phyloP scores from a whole-genome alignment of 1,284 basidiomycete species.

The Leccinum insigne region DNA sequence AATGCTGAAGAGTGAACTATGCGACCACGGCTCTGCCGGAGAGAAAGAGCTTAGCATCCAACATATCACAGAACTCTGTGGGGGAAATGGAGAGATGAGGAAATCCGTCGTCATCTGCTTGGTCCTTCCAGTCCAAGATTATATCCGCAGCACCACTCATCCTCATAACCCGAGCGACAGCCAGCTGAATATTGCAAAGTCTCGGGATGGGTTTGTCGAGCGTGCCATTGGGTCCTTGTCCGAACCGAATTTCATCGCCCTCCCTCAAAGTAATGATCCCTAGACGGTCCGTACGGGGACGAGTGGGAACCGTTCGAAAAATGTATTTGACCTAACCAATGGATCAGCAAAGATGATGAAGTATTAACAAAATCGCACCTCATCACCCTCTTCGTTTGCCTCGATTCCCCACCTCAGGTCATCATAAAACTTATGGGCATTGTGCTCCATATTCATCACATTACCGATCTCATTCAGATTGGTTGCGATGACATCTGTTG shows the following conservation, averaged over 20 bases:
- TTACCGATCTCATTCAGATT: neutral
- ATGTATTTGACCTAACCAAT: neutral
- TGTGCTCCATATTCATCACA: neutral
- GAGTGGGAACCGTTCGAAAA: neutral
- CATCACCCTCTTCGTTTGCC: neutral
- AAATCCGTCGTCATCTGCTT: neutral
- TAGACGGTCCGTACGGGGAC: too few relatives aligned
- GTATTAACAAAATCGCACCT: neutral
- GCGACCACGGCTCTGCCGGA: neutral
- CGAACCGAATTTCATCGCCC: neutral
- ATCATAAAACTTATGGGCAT: neutral
- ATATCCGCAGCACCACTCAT: constrained; percentile 11
- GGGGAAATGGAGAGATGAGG: neutral
- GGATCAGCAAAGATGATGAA: neutral
- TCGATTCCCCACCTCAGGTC: neutral
- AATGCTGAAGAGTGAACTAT: neutral
- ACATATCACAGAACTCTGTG: neutral
- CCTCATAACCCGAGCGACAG: constrained; percentile 10
- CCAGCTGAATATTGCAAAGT: constrained; percentile 8
- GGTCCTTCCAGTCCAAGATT: constrained; percentile 10
- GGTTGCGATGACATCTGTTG: neutral
- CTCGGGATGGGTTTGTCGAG: constrained; percentile 1
- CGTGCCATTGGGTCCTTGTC: neutral
- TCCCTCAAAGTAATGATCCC: neutral
- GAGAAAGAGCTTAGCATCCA: neutral